Evolutionary conservation across 1,139 yeast species (phyloP), one percentile per base, ranked within the genome.

Genomic region (Debaryomyces nepalensis): DNA sequence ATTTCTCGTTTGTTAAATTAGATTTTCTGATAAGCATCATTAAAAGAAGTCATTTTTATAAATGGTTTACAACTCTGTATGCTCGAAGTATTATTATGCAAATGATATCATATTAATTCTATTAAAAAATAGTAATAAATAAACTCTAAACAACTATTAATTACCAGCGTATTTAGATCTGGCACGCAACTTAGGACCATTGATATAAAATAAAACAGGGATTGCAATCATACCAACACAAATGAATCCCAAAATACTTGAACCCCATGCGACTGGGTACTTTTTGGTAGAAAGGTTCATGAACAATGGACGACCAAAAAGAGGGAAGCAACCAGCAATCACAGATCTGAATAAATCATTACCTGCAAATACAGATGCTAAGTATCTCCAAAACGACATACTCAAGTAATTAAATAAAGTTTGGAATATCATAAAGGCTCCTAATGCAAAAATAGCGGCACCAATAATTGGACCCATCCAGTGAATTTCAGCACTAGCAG

Each of bases 251-350:
- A 80, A 53, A 12, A 80, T 52, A 8, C 77, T 66, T 1, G 77
- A 66, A 2, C 84, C 85, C 79, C 80, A 77, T 0, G 71, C 85
- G 7, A 78, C 81, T 3, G 83, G 82, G 52, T 66, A 80, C 36
- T 66, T 70, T 1, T 65, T 51, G 7, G 72, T 69, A 2, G 67
- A 70, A 40, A 78, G 57, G 50, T 76, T 75, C 31, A 58, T 49
- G 51, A 71, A 82, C 70, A 82, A 66, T 1, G 74, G 69, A 37
- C 63, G 58, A 4, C 83, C 86, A 54, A 82, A 81, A 37, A 82
- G 62, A 33, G 88, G 87, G 68, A 82, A 82, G 3, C 77, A 77
- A 26, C 81, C 81, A 0, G 83, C 87, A 56, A 79, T 66, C 2
- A 66, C 63, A 1, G 82, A 71, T 51, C 86, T 68, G 50, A 71